Conservation (phyloP, 441 rosid genomes). For the Dalechampia spathulata region DNA sequence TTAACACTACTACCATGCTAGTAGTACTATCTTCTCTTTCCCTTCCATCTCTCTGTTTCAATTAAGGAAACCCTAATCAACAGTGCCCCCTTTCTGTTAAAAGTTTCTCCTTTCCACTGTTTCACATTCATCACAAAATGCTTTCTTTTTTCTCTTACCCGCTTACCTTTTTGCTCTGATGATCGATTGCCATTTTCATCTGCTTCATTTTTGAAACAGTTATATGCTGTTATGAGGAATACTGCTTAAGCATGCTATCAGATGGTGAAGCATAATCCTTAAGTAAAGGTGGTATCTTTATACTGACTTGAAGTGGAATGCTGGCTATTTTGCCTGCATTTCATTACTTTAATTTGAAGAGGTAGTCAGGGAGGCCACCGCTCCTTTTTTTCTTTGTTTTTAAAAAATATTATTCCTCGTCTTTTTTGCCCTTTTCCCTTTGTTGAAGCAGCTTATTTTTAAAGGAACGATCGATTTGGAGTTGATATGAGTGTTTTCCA, state of each 20-base stretch:
- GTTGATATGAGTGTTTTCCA: neutral
- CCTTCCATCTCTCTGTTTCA: neutral
- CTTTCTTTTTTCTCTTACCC: slow-evolving; percentile 3
- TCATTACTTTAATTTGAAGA: too few species aligned
- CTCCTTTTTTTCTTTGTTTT: too few species aligned
- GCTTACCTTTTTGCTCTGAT: neutral
- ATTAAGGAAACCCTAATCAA: too few species aligned
- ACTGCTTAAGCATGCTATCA: neutral
- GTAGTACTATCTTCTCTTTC: neutral
- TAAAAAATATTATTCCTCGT: too few species aligned
- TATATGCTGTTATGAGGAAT: neutral
- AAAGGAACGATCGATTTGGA: neutral
- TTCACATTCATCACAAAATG: too few species aligned
- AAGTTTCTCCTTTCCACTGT: neutral
- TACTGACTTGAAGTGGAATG: too few species aligned
- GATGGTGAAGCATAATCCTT: neutral
- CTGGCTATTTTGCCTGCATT: too few species aligned
- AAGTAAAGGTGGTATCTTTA: neutral
- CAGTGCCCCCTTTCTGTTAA: neutral
- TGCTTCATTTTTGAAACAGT: neutral
- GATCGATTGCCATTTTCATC: neutral
- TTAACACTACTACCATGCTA: too few species aligned
- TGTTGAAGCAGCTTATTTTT: neutral
- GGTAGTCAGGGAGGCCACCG: too few species aligned
- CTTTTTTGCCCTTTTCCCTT: neutral